Evolutionary conservation across 108 stramenopile genomes (phyloP), one percentile per base, ranked within the genome.

Genomic region (Cyclotella kingstonii): DNA sequence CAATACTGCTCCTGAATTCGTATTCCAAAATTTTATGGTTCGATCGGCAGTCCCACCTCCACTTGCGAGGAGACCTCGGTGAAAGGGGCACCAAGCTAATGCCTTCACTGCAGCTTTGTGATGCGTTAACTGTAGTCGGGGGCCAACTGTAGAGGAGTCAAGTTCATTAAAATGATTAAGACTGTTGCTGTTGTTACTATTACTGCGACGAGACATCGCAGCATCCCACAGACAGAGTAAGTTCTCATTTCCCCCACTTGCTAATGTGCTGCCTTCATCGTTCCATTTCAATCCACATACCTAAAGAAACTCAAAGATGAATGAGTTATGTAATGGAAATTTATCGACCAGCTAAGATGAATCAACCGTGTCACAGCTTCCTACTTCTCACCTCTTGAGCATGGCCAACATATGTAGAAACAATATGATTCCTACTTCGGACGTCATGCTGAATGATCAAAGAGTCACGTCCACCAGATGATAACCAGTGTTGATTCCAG

Each of bases 11-110:
- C 98, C 98, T 14, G 86, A 95, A 43, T 87, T 83, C 15, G 96
- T 90, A 76, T 99, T 97, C 98, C 98, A 99, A 64, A 97, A 96
- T 84, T 99, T 99, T 81, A 99, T 99, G 66, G 90, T 88, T 14
- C 97, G 77, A 83, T 99, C 98, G 18, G 97, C 96, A 12, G 98
- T 97, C 21, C 98, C 98, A 5, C 96, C 98, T 17, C 98, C 98
- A 5, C 93, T 86, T 2, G 98, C 98, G 39, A 99, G 86, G 10
- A 96, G 53, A 57, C 94, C 89, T 12, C 96, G 92, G 68, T 99
- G 94, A 65, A 91, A 90, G 10, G 98, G 98, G 67, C 93, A 98
- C 98, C 98, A 99, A 1, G 98, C 97, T 51, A 99, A 76, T 8
- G 98, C 97, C 78, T 98, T 98, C 55, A 99, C 98, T 0, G 98